Base-by-base conservation (phyloP, 2,329 filamentous ascomycete species). In the Xylariaceae sp. region DNA sequence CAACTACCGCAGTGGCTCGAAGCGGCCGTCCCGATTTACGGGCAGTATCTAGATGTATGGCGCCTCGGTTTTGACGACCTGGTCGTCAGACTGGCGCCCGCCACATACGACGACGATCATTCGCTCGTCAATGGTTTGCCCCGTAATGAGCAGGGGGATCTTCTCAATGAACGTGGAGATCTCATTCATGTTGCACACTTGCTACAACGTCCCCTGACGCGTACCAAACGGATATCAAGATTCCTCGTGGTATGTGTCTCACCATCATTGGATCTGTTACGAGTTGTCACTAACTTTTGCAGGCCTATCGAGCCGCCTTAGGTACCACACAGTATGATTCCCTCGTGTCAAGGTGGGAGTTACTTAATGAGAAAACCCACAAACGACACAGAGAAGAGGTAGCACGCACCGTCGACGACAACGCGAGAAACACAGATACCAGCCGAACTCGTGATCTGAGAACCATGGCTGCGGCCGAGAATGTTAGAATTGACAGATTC, bases 161-260 rank as follows among this genome's bases (percentile, higher is more conserved):
- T 89, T 11, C 71, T 87, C 53, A 85, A 92, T 65, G 84, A 84
- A 39, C 82, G 93, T 63, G 94, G 93, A 10, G 91, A 97, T 72
- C 86, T 91, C 55, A 92, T 97, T 7, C 94, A 97, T 71, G 94
- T 99, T 52, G 92, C 92, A 6, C 95, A 94, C 73, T 80, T 99
- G 51, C 79, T 99, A 55, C 97, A 96, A 75, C 81, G 93, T 56
- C 94, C 94, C 0, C 76, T 99, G 48, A 86, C 96, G 18, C 85
- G 94, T 51, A 78, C 97, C 62, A 97, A 96, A 73, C 90, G 92
- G 73, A 84, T 99, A 62, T 80, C 87, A 49, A 96, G 92, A 73
- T 88, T 90, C 44, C 85, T 96, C 68, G 90, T 88, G 77, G 88
- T 86, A 75, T 65, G 70, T 64, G 35, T 49, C 34, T 39, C 13